phyloP scores from a whole-genome alignment of 768 basidiomycete genomes.

The Lanmaoa rubissima region DNA sequence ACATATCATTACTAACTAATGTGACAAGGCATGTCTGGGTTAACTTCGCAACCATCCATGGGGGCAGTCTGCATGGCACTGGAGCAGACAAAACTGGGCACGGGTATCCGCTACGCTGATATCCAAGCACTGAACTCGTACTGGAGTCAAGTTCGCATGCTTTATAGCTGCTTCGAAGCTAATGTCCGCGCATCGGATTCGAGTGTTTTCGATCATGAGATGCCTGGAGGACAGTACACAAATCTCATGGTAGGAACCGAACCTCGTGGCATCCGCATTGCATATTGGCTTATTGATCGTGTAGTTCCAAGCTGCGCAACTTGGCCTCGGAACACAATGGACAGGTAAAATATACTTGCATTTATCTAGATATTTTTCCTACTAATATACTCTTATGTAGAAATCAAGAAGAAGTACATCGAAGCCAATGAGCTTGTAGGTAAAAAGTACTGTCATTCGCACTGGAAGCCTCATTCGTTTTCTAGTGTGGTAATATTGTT shows the following conservation, averaged over 20 bases:
- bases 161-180: conserved; percentile 97
- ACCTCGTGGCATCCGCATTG: conserved; percentile 15
- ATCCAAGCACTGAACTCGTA: conserved; percentile 97
- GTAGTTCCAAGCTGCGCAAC: conserved; percentile 97
- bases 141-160: conserved; percentile 95
- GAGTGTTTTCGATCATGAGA: conserved; percentile 98
- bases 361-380: conserved; percentile 6
- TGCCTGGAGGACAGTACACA: conserved; percentile 97
- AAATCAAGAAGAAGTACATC: conserved; percentile 98
- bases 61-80: conserved; percentile 93
- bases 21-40: conserved; percentile 86
- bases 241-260: conserved; percentile 76
- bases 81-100: conserved; percentile 91
- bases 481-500: conserved; percentile 92
- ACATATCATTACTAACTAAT: conserved; percentile 12
- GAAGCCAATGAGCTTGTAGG: conserved; percentile 92
- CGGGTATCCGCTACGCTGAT: conserved; percentile 95
- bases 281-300: conserved; percentile 19
- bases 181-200: conserved; percentile 97
- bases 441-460: conserved; percentile 9
- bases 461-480: conserved; percentile 6
- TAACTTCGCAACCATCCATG: conserved; percentile 99
- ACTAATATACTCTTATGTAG: conserved; percentile 36
- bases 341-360: conserved; percentile 46
- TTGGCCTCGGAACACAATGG: conserved; percentile 98